phyloP scores from a whole-genome alignment of 164 flowering plant species.

The Warburgia ugandensis region DNA sequence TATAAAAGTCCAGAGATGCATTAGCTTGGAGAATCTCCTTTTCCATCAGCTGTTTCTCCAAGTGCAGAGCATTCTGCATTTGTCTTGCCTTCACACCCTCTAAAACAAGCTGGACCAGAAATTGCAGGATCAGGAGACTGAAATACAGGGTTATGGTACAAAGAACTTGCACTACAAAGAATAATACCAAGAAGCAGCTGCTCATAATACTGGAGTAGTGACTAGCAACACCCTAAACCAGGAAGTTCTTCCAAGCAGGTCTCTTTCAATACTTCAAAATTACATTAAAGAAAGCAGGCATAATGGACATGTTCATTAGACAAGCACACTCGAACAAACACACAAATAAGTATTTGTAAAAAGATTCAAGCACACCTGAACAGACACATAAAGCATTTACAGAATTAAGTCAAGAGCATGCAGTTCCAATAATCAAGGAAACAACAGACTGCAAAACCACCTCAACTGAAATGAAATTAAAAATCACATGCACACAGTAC shows the following conservation, averaged over 20 bases:
- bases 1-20: constrained; percentile 39
- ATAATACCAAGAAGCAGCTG: not conserved
- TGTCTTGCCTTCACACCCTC: constrained; percentile 76
- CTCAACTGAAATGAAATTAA: not conserved
- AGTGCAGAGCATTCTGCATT: constrained; percentile 35
- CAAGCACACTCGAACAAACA: too few species aligned
- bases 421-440: too few species aligned
- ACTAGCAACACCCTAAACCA: too few species aligned
- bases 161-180: not conserved
- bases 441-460: not conserved
- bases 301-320: too few species aligned
- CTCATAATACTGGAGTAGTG: too few species aligned
- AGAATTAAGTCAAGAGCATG: too few species aligned
- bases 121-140: not conserved
- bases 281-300: too few species aligned
- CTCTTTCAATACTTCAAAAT: too few species aligned
- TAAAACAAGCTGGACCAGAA: constrained; percentile 67
- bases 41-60: constrained; percentile 51
- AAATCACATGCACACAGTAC: not conserved
- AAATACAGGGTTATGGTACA: not conserved
- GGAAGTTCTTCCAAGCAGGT: too few species aligned
- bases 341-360: too few species aligned
- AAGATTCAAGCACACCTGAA: too few species aligned
- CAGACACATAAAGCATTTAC: too few species aligned
- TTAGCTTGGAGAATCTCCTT: constrained; percentile 54